Evolutionary conservation across 2,329 filamentous ascomycete genomes (phyloP).

Genomic region (Exophiala mesophila): DNA sequence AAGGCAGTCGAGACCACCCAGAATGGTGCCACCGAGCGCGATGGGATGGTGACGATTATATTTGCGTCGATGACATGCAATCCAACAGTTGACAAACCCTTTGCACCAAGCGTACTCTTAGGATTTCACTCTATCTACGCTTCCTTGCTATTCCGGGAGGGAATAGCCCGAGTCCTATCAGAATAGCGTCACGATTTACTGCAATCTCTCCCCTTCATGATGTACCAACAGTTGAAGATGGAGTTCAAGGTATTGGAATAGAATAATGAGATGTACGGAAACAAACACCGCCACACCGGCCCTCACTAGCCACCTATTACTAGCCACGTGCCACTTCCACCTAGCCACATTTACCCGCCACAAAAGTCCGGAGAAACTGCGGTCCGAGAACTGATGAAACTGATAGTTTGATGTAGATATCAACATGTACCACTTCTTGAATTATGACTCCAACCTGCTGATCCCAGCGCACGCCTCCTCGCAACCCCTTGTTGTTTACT

Average conservation of each 20-base stretch:
- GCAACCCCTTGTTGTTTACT: too few relatives aligned
- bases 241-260: too few relatives aligned
- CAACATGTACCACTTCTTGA: too few relatives aligned
- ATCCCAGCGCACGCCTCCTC: background rate
- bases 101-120: background rate
- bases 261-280: too few relatives aligned
- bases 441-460: background rate
- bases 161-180: background rate
- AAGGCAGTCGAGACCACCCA: background rate
- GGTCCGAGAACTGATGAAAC: background rate
- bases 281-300: too few relatives aligned
- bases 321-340: too few relatives aligned
- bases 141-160: slow-evolving; percentile 7
- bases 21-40: background rate
- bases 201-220: too few relatives aligned
- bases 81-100: slow-evolving; percentile 1
- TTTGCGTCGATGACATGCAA: slow-evolving; percentile 7
- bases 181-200: too few relatives aligned
- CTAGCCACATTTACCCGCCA: background rate
- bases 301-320: too few relatives aligned
- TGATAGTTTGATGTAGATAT: too few relatives aligned
- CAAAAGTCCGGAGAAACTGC: background rate
- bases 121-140: slow-evolving; percentile 6
- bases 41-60: slow-evolving; percentile 2
- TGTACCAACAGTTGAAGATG: too few relatives aligned